Evolutionary conservation across 805 yeast species (phyloP).

Genomic region (Middelhovenomyces tepae): DNA sequence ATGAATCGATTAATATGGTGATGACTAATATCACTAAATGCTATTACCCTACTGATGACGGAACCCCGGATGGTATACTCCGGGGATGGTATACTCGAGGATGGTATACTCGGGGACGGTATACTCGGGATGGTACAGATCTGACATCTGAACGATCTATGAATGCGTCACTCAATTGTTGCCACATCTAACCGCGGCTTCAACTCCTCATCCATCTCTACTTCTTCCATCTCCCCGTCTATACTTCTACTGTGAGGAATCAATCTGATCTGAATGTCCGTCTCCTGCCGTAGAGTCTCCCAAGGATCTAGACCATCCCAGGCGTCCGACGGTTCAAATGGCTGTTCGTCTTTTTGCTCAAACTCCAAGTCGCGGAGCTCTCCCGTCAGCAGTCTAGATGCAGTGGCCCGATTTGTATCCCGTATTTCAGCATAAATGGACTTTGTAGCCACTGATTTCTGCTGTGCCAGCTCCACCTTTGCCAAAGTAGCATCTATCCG

Average conservation of each 20-base stretch:
- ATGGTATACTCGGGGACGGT: no score
- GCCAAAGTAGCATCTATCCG: constrained; percentile 17
- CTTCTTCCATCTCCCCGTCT: not conserved
- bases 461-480: constrained; percentile 12
- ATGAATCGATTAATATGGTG: no score
- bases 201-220: not conserved
- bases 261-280: constrained; percentile 17
- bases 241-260: constrained; percentile 29
- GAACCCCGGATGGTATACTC: no score
- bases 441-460: not conserved
- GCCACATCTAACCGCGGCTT: no score
- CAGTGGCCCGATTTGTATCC: no score
- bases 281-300: constrained; percentile 17
- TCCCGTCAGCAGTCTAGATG: constrained; percentile 10
- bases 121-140: no score
- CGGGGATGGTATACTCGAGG: no score
- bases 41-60: no score
- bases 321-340: no score
- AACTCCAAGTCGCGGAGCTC: constrained; percentile 5
- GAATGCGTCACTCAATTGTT: no score
- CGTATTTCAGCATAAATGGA: not conserved
- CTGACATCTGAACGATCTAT: no score
- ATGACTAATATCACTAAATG: no score
- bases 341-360: constrained; percentile 1
- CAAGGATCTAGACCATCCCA: constrained; percentile 19